Base-by-base conservation (phyloP, 2,329 filamentous ascomycete species). In the Ceratocystis diversiconidia region DNA sequence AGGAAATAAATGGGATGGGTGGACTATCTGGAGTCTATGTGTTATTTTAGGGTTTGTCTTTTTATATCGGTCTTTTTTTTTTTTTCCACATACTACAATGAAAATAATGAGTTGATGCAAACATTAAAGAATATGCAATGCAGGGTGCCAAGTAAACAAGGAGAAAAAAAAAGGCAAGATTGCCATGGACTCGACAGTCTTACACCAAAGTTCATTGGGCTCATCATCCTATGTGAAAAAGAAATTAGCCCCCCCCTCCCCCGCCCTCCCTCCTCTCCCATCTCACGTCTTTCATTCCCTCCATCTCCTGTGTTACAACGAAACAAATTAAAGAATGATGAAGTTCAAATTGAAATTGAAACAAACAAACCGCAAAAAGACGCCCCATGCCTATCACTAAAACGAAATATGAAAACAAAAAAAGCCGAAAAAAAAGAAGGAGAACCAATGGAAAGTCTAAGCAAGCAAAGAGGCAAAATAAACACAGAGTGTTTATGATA, bases 21-120 rank as follows among this genome's bases (percentile, higher is more conserved):
- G 57, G 30, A 30, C 22, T 50, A 59, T 61, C 17, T 52, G 63
- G 55, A 65, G 55, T 62, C 46, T 65, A 41, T 65, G 22, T 60
- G 65, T 41, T 50, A 55, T 63, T 55, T 61, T 43, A 66, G 32
- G 61, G 28, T 41, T 32, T 63, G 30, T 57, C 25, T 65, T 61
- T 32, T 60, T 66, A 46, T 66, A 32, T 63, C 44, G 48, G 52
- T n/a, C 41, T 66, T 62, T 22, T 50, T 62, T 44, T 44, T 62
- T 25, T 62, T 12, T 25, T 25, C 41, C 28, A 19, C 12, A 50
- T 62, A 28, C 52, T 59, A 59, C 52, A 59, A 59, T 36, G 52
- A 32, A 30, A 59, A 19, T 59, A 10, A 59, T 59, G 52, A 59
- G 28, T 59, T 59, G 28, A 59, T 59, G 52, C 25, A 59, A 59